phyloP scores from a whole-genome alignment of 352 stramenopile genomes.

The Phytophthora europaea region DNA sequence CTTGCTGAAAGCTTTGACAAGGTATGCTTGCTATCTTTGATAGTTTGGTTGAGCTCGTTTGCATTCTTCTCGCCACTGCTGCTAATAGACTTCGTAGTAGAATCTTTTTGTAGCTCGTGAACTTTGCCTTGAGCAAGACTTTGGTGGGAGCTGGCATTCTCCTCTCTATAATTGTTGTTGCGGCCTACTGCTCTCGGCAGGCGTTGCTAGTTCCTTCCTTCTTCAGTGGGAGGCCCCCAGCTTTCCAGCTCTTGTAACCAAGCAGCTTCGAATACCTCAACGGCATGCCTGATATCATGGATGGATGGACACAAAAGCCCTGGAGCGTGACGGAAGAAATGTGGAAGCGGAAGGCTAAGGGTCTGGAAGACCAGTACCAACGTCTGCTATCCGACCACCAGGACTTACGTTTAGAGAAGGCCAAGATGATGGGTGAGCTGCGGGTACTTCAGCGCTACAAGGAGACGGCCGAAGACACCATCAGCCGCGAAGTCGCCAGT shows the following conservation, averaged over 20 bases:
- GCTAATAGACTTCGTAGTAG: constrained; percentile 29
- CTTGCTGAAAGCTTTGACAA: constrained; percentile 6
- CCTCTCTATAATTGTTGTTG: constrained; percentile 42
- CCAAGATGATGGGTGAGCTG: constrained; percentile 73
- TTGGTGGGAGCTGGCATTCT: constrained; percentile 11
- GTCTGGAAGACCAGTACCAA: constrained; percentile 78
- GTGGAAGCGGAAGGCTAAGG: constrained; percentile 80
- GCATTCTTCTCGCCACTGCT: constrained; percentile 22
- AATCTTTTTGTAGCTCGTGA: constrained; percentile 35
- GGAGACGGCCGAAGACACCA: constrained; percentile 74
- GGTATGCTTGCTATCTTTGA: constrained; percentile 42
- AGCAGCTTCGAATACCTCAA: neutral
- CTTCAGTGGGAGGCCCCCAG: constrained; percentile 10
- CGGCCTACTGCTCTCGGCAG: constrained; percentile 28
- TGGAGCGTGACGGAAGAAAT: constrained; percentile 84
- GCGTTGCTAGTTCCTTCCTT: constrained; percentile 10
- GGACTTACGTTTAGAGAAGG: constrained; percentile 73
- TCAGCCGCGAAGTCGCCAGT: constrained; percentile 59
- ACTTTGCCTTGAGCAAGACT: neutral
- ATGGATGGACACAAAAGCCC: constrained; percentile 65
- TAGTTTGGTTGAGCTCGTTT: neutral
- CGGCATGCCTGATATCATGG: constrained; percentile 59
- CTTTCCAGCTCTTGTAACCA: neutral
- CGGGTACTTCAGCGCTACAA: constrained; percentile 82
- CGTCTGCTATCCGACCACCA: constrained; percentile 73